A percentile compares a stretch with the other conserved stretches of the same genome.
Conservation (phyloP, 495 filamentous ascomycete species). For the Aspergillus ostianus region DNA sequence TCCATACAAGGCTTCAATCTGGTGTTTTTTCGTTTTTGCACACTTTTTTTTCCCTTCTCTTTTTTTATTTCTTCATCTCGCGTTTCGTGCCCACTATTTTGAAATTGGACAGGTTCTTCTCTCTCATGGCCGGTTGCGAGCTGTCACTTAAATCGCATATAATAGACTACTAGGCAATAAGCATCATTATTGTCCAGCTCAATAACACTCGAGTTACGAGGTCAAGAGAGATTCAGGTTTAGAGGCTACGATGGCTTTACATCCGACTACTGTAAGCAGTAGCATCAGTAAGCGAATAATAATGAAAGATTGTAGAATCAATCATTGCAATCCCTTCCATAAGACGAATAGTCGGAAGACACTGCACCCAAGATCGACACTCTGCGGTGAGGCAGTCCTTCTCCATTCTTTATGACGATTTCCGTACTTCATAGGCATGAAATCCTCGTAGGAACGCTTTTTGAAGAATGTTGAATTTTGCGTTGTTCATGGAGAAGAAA, state of each 20-base stretch:
- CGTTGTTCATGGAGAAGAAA: slow-evolving; percentile 63
- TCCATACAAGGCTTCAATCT: neutral
- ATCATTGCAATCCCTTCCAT: slow-evolving; percentile 69
- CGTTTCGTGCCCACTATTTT: neutral
- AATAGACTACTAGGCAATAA: neutral
- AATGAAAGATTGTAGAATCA: slow-evolving; percentile 53
- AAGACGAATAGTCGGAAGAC: slow-evolving; percentile 43
- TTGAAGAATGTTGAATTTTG: slow-evolving; percentile 63
- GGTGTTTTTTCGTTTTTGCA: neutral
- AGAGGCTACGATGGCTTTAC: neutral
- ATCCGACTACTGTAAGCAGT: neutral
- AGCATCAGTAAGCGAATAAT: slow-evolving; percentile 2
- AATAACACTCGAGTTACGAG: neutral
- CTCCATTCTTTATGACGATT: slow-evolving; percentile 68
- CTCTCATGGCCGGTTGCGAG: neutral
- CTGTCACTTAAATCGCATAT: neutral
- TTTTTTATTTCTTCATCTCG: neutral
- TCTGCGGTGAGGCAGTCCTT: slow-evolving; percentile 41
- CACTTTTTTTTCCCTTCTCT: neutral
- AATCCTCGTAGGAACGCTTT: slow-evolving; percentile 61
- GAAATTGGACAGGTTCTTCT: neutral
- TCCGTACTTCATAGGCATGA: slow-evolving; percentile 57
- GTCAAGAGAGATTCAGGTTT: neutral
- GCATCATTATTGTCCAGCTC: neutral
- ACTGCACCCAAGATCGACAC: slow-evolving; percentile 70